Evolutionary conservation across 2,329 filamentous ascomycete species (phyloP), one percentile per base, ranked within the genome.

Genomic region (Bipolaris victoriae): DNA sequence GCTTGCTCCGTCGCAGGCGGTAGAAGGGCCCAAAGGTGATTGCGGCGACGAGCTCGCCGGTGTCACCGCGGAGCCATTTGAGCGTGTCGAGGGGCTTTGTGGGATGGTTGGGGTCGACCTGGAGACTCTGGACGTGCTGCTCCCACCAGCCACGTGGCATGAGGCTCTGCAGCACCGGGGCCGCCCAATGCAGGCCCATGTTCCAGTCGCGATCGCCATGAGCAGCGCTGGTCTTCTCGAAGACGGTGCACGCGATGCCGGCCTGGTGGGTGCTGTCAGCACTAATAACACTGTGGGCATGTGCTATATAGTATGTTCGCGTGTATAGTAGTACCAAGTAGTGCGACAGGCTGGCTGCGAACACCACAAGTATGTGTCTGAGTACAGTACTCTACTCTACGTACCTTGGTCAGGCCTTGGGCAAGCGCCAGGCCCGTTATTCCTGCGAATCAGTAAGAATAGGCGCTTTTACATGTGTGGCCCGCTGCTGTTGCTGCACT

Each of bases 181-280:
- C 78, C 4, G 83, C 84, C 86, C 86, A 89, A 67, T 88, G 84
- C 55, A 89, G 76, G 0, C 86, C 88, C 55, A 89, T 76, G 3
- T 85, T 87, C 87, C 86, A 89, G 60, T 86, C 86, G 75, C 82
- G 31, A 80, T 82, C 55, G 72, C 76, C 40, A 37, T 64, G 58
- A 33, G 83, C 76, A 39, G 82, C 78, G 5, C 67, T 55, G 61
- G 86, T 83, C 40, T 83, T 83, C 72, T 88, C 85, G 65, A 83
- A 87, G 41, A 88, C 81, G 36, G 70, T 76, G 70, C 84, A 87
- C 59, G 57, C 39, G 49, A 77, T 69, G 5, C 70, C 69, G 16
- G 69, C 69, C 74, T 77, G 33, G 41, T 50, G 47, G 46, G 26
- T 6, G 20, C 59, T 44, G 64, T 63, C 24, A 53, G 46, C 18